These are phyloP conservation scores for Phoenix dactylifera DNA, from an alignment of 176 grass and related monocot genomes.

Conservation along the genomic window DNA sequence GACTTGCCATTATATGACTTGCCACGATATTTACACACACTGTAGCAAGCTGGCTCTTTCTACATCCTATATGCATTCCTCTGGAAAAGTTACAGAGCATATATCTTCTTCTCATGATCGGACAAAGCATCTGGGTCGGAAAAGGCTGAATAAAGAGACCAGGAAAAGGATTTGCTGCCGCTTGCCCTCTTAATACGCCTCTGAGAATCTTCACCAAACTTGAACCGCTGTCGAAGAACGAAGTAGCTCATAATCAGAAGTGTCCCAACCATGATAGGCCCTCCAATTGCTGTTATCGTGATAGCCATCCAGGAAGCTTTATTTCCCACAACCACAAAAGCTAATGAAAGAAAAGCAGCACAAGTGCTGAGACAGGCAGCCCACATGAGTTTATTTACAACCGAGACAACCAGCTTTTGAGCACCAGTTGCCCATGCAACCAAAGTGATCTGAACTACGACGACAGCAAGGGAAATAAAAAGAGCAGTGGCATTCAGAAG, in stretches of 20 bases:
- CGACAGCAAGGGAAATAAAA: conserved; percentile 95
- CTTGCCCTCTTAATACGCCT: conserved; percentile 65
- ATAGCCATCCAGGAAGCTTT: conserved; percentile 84
- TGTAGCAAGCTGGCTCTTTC: too few species aligned
- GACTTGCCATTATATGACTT: too few species aligned
- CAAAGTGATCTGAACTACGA: conserved; percentile 92
- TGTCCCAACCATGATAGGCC: conserved; percentile 85
- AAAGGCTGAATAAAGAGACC: conserved; percentile 60
- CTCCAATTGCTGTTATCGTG: conserved; percentile 61
- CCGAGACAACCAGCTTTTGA: conserved; percentile 76
- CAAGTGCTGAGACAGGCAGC: conserved; percentile 85
- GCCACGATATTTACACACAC: too few species aligned
- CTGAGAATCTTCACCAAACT: conserved; percentile 61
- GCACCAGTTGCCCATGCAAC: conserved; percentile 95
- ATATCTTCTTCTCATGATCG: conserved; percentile 88
- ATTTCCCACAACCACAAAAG: conserved; percentile 83
- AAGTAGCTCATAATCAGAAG: conserved; percentile 76
- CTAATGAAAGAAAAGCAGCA: conserved; percentile 67
- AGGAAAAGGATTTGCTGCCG: conserved; percentile 95
- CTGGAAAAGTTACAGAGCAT: conserved; percentile 50
- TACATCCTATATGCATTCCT: too few species aligned
- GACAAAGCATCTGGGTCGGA: conserved; percentile 85
- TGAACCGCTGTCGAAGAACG: conserved; percentile 65
- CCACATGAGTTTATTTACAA: conserved; percentile 99
- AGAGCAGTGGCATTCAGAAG: conserved; percentile 81